Percentiles rank a stretch among this genome's conserved stretches.
Evolutionary conservation across 345 rosid species (phyloP).

Genomic region (Crucihimalaya himalaica): DNA sequence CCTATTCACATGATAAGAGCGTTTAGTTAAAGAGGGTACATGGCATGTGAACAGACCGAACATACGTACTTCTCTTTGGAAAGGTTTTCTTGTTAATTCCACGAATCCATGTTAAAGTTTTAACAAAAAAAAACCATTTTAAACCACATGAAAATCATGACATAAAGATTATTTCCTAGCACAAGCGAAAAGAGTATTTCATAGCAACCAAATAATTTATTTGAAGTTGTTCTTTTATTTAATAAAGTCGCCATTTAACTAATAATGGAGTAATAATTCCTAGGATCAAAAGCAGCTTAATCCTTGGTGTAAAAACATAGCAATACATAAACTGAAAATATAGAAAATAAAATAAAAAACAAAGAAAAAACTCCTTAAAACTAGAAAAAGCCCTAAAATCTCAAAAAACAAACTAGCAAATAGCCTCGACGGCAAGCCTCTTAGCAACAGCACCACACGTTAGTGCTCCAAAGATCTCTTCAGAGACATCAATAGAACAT

Average conservation of each 20-base stretch:
- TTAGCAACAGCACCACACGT: slow-evolving; percentile 33
- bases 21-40: no score
- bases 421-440: slow-evolving; percentile 56
- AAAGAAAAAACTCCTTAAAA: not conserved
- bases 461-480: slow-evolving; percentile 40
- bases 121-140: no score
- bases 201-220: not conserved
- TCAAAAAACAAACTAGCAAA: slow-evolving; percentile 34
- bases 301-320: not conserved
- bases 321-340: not conserved
- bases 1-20: no score
- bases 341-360: not conserved
- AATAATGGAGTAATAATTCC: not conserved
- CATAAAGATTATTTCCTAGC: not conserved
- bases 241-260: not conserved
- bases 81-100: no score
- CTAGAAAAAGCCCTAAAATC: not conserved
- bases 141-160: no score
- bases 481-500: slow-evolving; percentile 43
- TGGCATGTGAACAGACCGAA: no score
- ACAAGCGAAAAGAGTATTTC: not conserved
- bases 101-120: no score
- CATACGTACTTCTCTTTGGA: no score
- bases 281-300: slow-evolving; percentile 4
- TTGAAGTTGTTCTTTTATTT: slow-evolving; percentile 3